Conservation (phyloP, 2,329 filamentous ascomycete genomes). For the Epichloe typhina region DNA sequence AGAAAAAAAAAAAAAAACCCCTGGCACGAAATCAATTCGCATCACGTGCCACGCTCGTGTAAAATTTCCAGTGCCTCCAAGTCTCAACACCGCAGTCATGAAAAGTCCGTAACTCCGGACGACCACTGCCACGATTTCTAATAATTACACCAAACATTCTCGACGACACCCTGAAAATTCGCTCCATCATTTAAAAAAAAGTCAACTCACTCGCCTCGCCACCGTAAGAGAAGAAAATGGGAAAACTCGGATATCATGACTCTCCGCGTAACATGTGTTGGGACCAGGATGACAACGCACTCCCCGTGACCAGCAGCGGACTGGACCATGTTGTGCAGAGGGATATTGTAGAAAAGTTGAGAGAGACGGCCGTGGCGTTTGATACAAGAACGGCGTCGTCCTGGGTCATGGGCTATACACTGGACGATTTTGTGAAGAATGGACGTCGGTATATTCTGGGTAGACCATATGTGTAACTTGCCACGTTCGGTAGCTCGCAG, state of each 20-base stretch:
- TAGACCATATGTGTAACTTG: constrained; percentile 18
- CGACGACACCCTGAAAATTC: too few relatives aligned
- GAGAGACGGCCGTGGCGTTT: not conserved
- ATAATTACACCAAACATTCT: too few relatives aligned
- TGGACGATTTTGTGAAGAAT: not conserved
- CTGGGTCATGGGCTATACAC: not conserved
- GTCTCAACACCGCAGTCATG: too few relatives aligned
- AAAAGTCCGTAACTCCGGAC: too few relatives aligned
- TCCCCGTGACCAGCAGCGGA: not conserved
- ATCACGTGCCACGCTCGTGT: too few relatives aligned
- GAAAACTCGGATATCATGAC: not conserved
- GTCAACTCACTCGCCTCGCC: too few relatives aligned
- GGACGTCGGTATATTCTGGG: not conserved
- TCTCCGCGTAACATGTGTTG: not conserved
- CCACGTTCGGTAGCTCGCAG: too few relatives aligned
- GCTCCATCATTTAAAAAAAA: not conserved
- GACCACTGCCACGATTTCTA: too few relatives aligned
- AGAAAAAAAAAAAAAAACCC: too few relatives aligned
- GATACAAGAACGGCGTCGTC: not conserved
- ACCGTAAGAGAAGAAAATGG: not conserved
- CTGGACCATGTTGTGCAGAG: not conserved
- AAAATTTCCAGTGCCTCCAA: too few relatives aligned
- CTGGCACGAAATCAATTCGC: too few relatives aligned
- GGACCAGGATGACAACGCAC: not conserved
- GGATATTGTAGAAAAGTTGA: not conserved